Evolutionary conservation across 1,284 basidiomycete species (phyloP), one percentile per base, ranked within the genome.

Genomic region (Porogramme epimiltina): DNA sequence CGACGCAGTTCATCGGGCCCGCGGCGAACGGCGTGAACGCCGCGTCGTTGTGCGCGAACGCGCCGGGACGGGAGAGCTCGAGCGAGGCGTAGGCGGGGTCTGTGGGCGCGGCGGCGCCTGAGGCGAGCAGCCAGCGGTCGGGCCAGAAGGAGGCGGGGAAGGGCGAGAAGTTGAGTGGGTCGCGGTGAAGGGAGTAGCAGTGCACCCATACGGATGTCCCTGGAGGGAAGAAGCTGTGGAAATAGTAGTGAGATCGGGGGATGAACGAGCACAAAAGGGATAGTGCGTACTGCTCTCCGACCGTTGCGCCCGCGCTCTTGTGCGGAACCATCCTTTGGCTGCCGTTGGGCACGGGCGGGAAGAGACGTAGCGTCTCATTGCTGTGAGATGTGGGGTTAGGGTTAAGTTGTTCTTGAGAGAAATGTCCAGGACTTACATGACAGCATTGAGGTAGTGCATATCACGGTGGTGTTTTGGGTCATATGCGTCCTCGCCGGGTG

Each of bases 281-380:
- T 62, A n/a, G 46, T n/a, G 13, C 28, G 28, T 31, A 31, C 28
- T 31, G 28, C 28, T 31, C 13, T 31, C 28, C 28, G 8, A 31
- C 28, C 8, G 28, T 8, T 31, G 28, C 28, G 28, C 41, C 34
- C 3, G 34, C 18, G 2, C 33, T 24, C 31, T 42, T 31, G 8
- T 24, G 40, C 13, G 52, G 56, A 0, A 67, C 71, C 19, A 73
- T 68, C 33, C 85, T 76, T 48, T 81, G 78, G 25, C 78, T 73
- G 36, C 76, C 77, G 19, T 75, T 77, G 4, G 77, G 73, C 10
- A 83, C 70, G 11, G 83, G 73, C 10, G 85, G 81, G 39, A 75
- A 73, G 26, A 87, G 66, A 38, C 28, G 28, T 13, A 31, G 6
- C 13, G 28, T 13, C 13, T 31, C 28, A 13, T 31, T 31, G 13